phyloP scores from a whole-genome alignment of 2,329 filamentous ascomycete species.

The Aspergillus nomiae region DNA sequence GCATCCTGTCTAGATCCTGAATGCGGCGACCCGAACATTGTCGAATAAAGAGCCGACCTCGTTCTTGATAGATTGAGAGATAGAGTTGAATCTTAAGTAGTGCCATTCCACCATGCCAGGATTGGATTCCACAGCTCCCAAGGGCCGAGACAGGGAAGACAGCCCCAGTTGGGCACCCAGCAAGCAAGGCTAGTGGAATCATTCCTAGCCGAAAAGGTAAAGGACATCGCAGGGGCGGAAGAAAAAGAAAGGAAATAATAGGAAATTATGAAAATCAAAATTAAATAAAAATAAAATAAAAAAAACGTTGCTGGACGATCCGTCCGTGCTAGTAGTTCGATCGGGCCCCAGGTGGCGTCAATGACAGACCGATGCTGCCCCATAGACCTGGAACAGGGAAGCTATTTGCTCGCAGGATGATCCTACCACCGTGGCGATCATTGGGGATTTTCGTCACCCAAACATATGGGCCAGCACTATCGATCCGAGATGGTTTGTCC shows the following conservation, averaged over 20 bases:
- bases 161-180: constrained; percentile 8
- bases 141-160: constrained; percentile 9
- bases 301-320: constrained; percentile 18
- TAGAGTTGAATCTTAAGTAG: constrained; percentile 26
- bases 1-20: constrained; percentile 9
- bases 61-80: constrained; percentile 26
- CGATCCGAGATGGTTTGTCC: not conserved
- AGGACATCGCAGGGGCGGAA: not conserved
- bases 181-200: constrained; percentile 22
- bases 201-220: constrained; percentile 13
- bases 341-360: constrained; percentile 12
- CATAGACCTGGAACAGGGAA: not conserved
- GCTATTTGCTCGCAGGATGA: constrained; percentile 13
- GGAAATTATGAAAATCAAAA: not conserved
- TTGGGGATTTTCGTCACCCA: constrained; percentile 12
- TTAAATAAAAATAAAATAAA: constrained; percentile 1
- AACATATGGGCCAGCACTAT: not conserved
- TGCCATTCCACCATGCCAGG: constrained; percentile 18
- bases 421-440: constrained; percentile 8
- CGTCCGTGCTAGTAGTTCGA: constrained; percentile 22
- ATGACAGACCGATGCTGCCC: constrained; percentile 12
- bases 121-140: constrained; percentile 17
- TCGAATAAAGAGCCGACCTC: constrained; percentile 19
- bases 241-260: constrained; percentile 8
- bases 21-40: constrained; percentile 14